Evolutionary conservation across 306 rosid species (phyloP), one percentile per base, ranked within the genome.

Genomic region (Quercus berberidifolia): DNA sequence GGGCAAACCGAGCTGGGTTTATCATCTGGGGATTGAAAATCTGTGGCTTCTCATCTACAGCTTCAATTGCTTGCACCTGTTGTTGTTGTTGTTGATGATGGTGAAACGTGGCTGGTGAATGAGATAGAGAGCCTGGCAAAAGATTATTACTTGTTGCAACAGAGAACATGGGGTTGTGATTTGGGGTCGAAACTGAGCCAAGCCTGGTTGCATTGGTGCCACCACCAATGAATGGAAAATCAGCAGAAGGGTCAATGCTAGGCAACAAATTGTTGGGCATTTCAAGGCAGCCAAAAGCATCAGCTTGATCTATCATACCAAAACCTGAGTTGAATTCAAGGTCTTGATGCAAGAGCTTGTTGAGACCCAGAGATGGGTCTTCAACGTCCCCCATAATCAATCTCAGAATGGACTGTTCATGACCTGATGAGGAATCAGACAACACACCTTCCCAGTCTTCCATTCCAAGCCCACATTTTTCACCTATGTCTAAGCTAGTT

Each of bases 401-500:
- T 55, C 90, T 88, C 49, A 94, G 56, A 75, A 94, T 90, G 57
- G 97, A 91, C 80, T 93, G 92, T 55, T 91, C 98, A 73, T 91
- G 94, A 75, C 92, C 87, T 5, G 92, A 91, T 9, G 98, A 33
- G 26, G 72, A 87, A 64, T 91, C 98, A 87, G 96, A 82, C 78
- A 93, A 77, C 38, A 90, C 97, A 74, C 90, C 83, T 68, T 92
- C 98, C 98, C 97, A 94, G 46, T 94, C 98, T 74, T 91, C 97
- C 90, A 92, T 90, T 64, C 89, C 88, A 58, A 89, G 80, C 26
- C 94, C 97, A 69, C 94, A 94, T 90, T 89, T 90, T 82, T 77
- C 86, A 19, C 82, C 88, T 23, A 21, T 38, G 63, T 77, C 92
- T 64, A 87, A 21, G 59, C 71, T 51, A 9, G 83, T 46, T 9